Evolutionary conservation across 2,329 filamentous ascomycete species (phyloP), one percentile per base, ranked within the genome.

Genomic region (Torrubiella hemipterigena): DNA sequence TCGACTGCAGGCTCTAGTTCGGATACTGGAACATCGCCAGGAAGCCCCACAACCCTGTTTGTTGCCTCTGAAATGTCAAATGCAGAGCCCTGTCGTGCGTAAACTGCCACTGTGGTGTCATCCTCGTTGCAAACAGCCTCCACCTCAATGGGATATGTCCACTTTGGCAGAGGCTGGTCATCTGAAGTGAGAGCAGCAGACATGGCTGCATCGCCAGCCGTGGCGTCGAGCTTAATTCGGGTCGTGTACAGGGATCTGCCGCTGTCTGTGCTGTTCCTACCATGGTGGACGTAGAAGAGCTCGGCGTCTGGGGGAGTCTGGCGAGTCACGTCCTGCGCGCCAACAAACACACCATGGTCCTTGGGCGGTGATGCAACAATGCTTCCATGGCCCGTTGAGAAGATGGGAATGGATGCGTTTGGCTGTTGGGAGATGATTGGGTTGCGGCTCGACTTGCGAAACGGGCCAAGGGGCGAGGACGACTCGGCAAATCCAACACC

Each of bases 251-350:
- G 41, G 3, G 50, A 47, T 2, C 52, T 41, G 24, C 33, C 39
- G 1, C 26, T 33, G 1, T 39, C 35, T 4, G 52, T 55, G 27
- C 38, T 39, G 13, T 55, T 55, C 6, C 52, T 44, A 4, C 38
- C 52, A 30, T 55, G 52, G 16, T 55, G 52, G 1, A 55, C 43
- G 23, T 55, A 55, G 19, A 55, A 54, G 1, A 55, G 44, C 40
- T 55, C 52, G 4, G 49, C 35, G 5, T 46, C 52, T 1, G 40
- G 16, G 2, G 48, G 43, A 3, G 49, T 51, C 14, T 23, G 35
- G 3, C 40, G 42, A 2, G 47, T 55, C n/a, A 54, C 47, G 2
- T 56, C 52, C 27, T 52, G 50, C 4, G 50, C 38, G 11, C 50
- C 46, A 5, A 47, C 34, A 4, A 37, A 39, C 11, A 38, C 30